Evolutionary conservation across 495 filamentous ascomycete species (phyloP), one percentile per base, ranked within the genome.

Genomic region (Tuber microsphaerosporum): DNA sequence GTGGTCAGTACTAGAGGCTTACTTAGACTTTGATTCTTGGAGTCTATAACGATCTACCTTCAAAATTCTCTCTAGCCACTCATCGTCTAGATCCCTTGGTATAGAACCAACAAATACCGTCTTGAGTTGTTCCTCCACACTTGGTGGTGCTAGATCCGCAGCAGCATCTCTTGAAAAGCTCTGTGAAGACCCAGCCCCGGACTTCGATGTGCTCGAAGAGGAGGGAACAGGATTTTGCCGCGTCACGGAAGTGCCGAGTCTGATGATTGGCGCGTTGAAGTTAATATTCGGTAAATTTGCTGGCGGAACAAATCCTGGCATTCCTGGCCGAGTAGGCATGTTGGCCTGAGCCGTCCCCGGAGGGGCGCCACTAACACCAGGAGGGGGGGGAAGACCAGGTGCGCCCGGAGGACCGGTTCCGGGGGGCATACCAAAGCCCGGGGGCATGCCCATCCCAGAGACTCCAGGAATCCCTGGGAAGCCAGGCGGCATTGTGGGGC

Each of bases 221-320:
- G 75, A 77, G 34, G 81, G 81, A n/a, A 82, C 72, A n/a, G 81
- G 80, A 69, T 82, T 82, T 73, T 82, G 80, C 68, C 93, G 93
- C 39, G 88, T 83, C 8, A 91, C 90, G 5, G 88, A 89, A 14
- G 88, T 87, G 16, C 94, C 94, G 48, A 99, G 87, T 39, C 95
- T 92, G 84, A 99, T 98, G 48, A 98, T 94, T 71, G 96, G 94
- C 31, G 95, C 96, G 83, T 91, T 95, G 85, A 97, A 97, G 85
- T 99, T 97, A 86, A 99, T 97, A 84, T 97, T 95, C 14, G 95
- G 94, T 87, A 97, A 91, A 82, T 95, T 97, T 68, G 93, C 86
- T 37, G 94, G 94, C 37, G 93, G 89, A 86, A 97, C 93, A 83
- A 97, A 97, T 83, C 91, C 86, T 74, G 92, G 92, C 78, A 96